Conservation (phyloP, 345 rosid species). For the Schrenkiella parvula region DNA sequence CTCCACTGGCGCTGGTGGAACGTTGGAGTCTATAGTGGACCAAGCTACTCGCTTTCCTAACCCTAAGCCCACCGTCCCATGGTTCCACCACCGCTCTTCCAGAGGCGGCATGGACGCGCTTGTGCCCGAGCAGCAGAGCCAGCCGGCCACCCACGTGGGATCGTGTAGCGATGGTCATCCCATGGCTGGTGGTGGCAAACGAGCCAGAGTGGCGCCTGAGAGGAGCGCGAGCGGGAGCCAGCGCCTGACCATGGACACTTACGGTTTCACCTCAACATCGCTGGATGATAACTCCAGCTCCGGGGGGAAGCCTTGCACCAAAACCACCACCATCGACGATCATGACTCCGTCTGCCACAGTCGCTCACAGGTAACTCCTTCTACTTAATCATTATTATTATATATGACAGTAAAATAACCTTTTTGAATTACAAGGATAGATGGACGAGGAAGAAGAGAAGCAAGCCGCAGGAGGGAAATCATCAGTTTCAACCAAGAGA, state of each 20-base stretch:
- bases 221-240: slow-evolving; percentile 71
- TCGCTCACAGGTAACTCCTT: slow-evolving; percentile 41
- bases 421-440: neutral
- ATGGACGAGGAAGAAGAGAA: slow-evolving; percentile 41
- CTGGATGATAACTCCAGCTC: slow-evolving; percentile 14
- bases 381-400: neutral
- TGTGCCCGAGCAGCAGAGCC: slow-evolving; percentile 44
- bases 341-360: slow-evolving; percentile 75
- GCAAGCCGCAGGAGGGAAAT: slow-evolving; percentile 49
- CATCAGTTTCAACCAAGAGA: slow-evolving; percentile 71
- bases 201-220: slow-evolving; percentile 49
- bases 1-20: slow-evolving; percentile 57
- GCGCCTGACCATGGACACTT: slow-evolving; percentile 56
- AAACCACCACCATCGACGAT: slow-evolving; percentile 61
- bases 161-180: slow-evolving; percentile 49
- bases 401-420: neutral
- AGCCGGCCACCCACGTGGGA: slow-evolving; percentile 43
- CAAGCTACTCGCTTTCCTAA: slow-evolving; percentile 58
- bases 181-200: slow-evolving; percentile 45
- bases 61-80: slow-evolving; percentile 41
- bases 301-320: slow-evolving; percentile 22
- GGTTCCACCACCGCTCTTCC: slow-evolving; percentile 41
- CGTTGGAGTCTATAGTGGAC: slow-evolving; percentile 87
- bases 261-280: slow-evolving; percentile 55
- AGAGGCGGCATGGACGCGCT: slow-evolving; percentile 64